Evolutionary conservation across 1,139 yeast genomes (phyloP).

Genomic region (Blastobotrys aristatus): DNA sequence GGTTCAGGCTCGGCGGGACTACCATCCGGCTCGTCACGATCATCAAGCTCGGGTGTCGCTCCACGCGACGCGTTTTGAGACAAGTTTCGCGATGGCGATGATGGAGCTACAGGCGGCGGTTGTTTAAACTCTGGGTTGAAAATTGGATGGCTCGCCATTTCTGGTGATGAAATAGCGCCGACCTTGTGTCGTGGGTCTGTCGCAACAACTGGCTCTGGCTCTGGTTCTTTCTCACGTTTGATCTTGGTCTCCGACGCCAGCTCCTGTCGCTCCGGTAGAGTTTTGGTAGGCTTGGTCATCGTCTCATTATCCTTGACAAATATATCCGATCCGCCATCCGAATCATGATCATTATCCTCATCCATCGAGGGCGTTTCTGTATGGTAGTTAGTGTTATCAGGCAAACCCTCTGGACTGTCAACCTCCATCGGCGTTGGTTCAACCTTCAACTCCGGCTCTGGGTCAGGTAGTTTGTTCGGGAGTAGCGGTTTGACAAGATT

Average conservation of each 20-base stretch:
- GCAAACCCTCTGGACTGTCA: too few species aligned
- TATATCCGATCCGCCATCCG: background rate
- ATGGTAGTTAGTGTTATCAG: too few species aligned
- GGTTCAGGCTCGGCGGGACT: too few species aligned
- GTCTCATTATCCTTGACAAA: background rate
- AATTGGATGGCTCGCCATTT: background rate
- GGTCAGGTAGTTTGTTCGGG: too few species aligned
- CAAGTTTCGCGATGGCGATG: background rate
- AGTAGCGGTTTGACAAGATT: too few species aligned
- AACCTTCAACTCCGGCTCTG: too few species aligned
- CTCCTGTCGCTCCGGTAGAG: background rate
- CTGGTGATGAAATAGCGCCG: background rate
- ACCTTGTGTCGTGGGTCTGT: background rate
- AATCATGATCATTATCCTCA: background rate
- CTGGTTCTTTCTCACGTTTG: background rate
- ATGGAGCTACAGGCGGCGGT: background rate
- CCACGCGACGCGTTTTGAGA: background rate
- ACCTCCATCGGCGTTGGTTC: too few species aligned
- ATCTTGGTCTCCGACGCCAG: too few species aligned
- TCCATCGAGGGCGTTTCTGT: too few species aligned
- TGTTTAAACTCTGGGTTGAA: background rate
- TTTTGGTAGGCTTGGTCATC: background rate
- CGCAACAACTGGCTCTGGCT: background rate
- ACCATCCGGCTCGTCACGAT: too few species aligned
- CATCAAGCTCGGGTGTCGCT: too few species aligned